Percentiles rank a stretch among this genome's conserved stretches.
phyloP scores from a whole-genome alignment of 495 filamentous ascomycete species.

The Penicillium tannophilum region DNA sequence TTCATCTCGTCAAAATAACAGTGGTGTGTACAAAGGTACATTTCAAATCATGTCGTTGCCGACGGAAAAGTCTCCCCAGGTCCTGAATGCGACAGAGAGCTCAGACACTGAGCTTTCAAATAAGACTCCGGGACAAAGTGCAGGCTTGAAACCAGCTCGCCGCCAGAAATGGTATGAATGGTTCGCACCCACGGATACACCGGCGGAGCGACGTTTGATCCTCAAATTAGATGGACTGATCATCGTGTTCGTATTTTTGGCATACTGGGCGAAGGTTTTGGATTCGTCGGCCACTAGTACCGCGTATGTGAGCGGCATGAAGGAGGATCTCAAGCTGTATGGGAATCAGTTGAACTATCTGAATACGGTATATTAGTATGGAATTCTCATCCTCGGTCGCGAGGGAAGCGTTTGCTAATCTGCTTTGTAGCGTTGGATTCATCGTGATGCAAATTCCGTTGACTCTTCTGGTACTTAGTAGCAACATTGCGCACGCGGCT shows the following conservation, averaged over 20 bases:
- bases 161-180: slow-evolving; percentile 45
- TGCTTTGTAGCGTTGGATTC: slow-evolving; percentile 25
- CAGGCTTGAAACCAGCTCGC: neutral
- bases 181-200: slow-evolving; percentile 39
- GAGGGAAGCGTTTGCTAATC: neutral
- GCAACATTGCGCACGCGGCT: too few species aligned
- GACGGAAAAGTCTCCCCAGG: slow-evolving; percentile 10
- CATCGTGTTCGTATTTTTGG: slow-evolving; percentile 36
- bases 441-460: slow-evolving; percentile 31
- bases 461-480: slow-evolving; percentile 24
- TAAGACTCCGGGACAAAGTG: neutral
- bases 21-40: neutral
- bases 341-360: slow-evolving; percentile 51
- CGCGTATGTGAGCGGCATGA: slow-evolving; percentile 34
- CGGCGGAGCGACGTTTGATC: slow-evolving; percentile 43
- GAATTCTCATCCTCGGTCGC: neutral
- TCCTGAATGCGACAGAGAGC: slow-evolving; percentile 1
- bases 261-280: slow-evolving; percentile 46
- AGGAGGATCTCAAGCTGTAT: slow-evolving; percentile 34
- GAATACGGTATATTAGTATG: slow-evolving; percentile 44
- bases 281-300: slow-evolving; percentile 35
- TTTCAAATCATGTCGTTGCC: neutral
- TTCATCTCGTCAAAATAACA: neutral
- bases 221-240: slow-evolving; percentile 43
- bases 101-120: neutral